A percentile compares a stretch with the other conserved stretches of the same genome.
These are phyloP conservation scores for Fusarium phyllophilum DNA, from an alignment of 2,329 filamentous ascomycete genomes.

Conservation along the genomic window DNA sequence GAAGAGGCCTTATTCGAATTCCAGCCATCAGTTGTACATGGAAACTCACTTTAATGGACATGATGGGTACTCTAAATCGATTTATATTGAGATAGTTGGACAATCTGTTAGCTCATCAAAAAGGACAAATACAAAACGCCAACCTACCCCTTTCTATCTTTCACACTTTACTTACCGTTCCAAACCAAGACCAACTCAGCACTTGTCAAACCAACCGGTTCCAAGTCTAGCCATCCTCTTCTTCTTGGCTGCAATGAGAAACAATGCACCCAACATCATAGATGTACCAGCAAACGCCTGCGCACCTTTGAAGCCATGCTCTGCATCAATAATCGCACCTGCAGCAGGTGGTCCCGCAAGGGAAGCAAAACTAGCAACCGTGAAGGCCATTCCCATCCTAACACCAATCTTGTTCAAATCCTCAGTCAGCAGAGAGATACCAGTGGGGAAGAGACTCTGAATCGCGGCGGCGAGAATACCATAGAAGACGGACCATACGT, in stretches of 20 bases:
- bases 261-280: conserved; percentile 53
- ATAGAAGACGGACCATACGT: conserved; percentile 70
- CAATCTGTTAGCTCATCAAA: neutral
- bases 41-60: neutral
- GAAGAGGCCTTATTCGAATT: neutral
- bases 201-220: conserved; percentile 53
- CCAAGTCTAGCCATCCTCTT: conserved; percentile 52
- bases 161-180: neutral
- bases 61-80: neutral
- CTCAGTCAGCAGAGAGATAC: conserved; percentile 63
- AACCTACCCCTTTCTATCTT: neutral
- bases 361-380: conserved; percentile 63
- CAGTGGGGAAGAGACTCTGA: conserved; percentile 71
- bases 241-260: conserved; percentile 53
- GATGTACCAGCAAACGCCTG: conserved; percentile 59
- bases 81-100: neutral
- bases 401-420: conserved; percentile 63
- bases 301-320: conserved; percentile 59
- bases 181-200: conserved; percentile 35
- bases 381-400: conserved; percentile 68
- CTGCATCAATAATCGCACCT: conserved; percentile 57
- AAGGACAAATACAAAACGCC: neutral
- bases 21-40: neutral
- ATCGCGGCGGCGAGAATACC: conserved; percentile 70
- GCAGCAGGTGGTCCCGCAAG: conserved; percentile 63